A percentile compares a stretch with the other conserved stretches of the same genome.
phyloP scores from a whole-genome alignment of 345 rosid genomes.

The Brassica carinata region DNA sequence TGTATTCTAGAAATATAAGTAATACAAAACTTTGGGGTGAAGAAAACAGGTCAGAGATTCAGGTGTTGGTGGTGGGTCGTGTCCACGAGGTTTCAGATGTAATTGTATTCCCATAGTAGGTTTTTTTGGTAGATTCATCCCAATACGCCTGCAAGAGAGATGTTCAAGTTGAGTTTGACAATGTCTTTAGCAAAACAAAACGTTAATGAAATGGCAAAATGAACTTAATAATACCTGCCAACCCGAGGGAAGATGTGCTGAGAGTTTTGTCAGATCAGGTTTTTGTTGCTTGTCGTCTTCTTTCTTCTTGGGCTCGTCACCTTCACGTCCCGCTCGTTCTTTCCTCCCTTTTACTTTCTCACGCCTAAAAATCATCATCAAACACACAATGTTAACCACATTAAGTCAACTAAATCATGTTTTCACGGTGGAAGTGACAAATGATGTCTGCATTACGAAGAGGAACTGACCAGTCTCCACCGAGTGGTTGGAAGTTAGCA shows the following conservation, averaged over 20 bases:
- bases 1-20: not conserved
- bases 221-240: constrained; percentile 65
- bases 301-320: constrained; percentile 43
- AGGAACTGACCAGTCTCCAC: constrained; percentile 83
- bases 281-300: constrained; percentile 41
- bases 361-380: constrained; percentile 57
- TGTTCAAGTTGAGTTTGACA: not conserved
- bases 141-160: constrained; percentile 41
- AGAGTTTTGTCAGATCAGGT: constrained; percentile 57
- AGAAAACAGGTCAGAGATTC: not conserved
- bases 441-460: not conserved
- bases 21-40: not conserved
- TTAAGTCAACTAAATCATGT: constrained; percentile 2
- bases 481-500: constrained; percentile 96
- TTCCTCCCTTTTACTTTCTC: constrained; percentile 86
- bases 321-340: constrained; percentile 55
- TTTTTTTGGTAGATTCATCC: constrained; percentile 41
- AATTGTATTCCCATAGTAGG: constrained; percentile 41
- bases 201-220: constrained; percentile 1
- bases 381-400: constrained; percentile 1
- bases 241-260: constrained; percentile 67
- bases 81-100: constrained; percentile 44
- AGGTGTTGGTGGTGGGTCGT: constrained; percentile 26
- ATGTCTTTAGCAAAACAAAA: constrained; percentile 17
- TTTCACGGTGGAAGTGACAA: not conserved